These are phyloP conservation scores for Hymenoscyphus infarciens DNA, from an alignment of 2,329 filamentous ascomycete genomes.

Conservation along the genomic window DNA sequence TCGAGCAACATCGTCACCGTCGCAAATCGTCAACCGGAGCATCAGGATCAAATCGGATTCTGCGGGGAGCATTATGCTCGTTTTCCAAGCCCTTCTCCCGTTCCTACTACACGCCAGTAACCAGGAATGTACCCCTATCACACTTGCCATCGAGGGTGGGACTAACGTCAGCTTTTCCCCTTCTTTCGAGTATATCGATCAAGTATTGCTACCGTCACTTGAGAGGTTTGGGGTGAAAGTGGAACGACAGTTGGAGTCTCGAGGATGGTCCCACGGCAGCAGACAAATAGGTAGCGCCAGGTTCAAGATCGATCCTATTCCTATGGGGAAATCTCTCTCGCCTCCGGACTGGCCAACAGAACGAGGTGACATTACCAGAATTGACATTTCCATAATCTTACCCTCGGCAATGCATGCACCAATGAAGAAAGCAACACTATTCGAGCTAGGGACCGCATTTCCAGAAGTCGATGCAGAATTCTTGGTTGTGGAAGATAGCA, in stretches of 20 bases:
- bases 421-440: conserved; percentile 41
- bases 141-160: conserved; percentile 52
- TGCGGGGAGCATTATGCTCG: conserved; percentile 53
- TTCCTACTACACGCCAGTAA: conserved; percentile 54
- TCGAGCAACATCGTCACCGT: conserved; percentile 31
- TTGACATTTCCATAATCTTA: conserved; percentile 51
- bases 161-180: conserved; percentile 56
- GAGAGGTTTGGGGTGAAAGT: conserved; percentile 50
- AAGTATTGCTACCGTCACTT: conserved; percentile 55
- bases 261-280: conserved; percentile 46
- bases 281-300: conserved; percentile 36
- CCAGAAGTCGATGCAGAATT: conserved; percentile 45
- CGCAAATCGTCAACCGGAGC: conserved; percentile 36
- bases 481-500: conserved; percentile 48
- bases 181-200: conserved; percentile 61
- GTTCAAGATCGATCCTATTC: conserved; percentile 44
- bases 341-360: conserved; percentile 30
- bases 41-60: conserved; percentile 50
- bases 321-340: conserved; percentile 39
- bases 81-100: conserved; percentile 59
- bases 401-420: conserved; percentile 43
- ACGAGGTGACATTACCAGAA: conserved; percentile 38
- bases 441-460: conserved; percentile 42
- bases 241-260: conserved; percentile 42
- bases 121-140: conserved; percentile 42